Percentiles rank a stretch among this genome's conserved stretches.
phyloP scores from a whole-genome alignment of 306 rosid species.

The Parietaria judaica region DNA sequence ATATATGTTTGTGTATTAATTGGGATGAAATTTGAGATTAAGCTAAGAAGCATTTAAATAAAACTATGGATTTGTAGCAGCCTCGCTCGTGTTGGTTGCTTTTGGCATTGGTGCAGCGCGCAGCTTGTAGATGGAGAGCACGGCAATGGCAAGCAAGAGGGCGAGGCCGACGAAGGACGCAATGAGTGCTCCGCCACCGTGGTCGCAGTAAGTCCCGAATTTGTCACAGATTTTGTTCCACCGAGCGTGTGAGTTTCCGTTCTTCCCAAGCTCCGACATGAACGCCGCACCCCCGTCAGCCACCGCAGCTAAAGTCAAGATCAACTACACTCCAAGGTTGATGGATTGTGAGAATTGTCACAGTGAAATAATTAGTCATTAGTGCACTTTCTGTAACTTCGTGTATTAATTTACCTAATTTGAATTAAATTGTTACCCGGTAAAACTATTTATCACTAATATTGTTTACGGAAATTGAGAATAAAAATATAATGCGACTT shows the following conservation, averaged over 20 bases:
- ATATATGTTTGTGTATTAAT: no score
- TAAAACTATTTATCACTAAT: no score
- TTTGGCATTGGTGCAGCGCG: slow-evolving; percentile 30
- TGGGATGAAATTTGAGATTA: no score
- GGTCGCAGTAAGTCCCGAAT: slow-evolving; percentile 46
- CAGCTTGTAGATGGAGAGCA: slow-evolving; percentile 54
- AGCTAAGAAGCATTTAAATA: no score
- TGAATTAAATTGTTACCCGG: no score
- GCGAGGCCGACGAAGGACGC: slow-evolving; percentile 61
- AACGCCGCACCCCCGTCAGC: slow-evolving; percentile 84
- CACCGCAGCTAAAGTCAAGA: slow-evolving; percentile 47
- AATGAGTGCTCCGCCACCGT: slow-evolving; percentile 55
- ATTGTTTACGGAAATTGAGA: no score
- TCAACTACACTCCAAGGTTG: slow-evolving; percentile 26
- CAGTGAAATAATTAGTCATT: no score
- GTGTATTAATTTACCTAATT: no score
- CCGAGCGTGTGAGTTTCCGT: slow-evolving; percentile 77
- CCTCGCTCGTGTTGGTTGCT: slow-evolving; percentile 1
- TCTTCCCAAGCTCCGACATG: slow-evolving; percentile 73
- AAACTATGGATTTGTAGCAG: not conserved
- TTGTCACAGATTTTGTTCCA: slow-evolving; percentile 92
- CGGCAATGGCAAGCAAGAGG: slow-evolving; percentile 45
- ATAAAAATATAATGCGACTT: no score
- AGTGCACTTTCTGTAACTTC: no score
- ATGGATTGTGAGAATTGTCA: not conserved